Conservation (phyloP, 2,329 filamentous ascomycete species). For the Zymoseptoria pseudotritici region DNA sequence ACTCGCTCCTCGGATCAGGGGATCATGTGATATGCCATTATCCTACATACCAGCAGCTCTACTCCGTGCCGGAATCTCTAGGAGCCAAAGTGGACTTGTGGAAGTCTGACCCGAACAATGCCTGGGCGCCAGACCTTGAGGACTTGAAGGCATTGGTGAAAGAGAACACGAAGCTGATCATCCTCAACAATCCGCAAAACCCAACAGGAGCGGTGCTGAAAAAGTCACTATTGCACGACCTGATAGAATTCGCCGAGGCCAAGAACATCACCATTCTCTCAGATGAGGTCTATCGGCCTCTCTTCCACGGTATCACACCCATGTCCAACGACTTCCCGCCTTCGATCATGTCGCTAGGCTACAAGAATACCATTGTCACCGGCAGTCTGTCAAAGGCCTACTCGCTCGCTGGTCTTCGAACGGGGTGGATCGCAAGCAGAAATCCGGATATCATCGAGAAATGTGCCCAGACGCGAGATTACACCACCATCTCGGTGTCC, state of each 20-base stretch:
- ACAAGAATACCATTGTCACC: constrained; percentile 63
- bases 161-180: constrained; percentile 63
- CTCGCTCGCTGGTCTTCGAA: constrained; percentile 69
- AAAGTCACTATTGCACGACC: constrained; percentile 49
- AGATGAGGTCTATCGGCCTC: constrained; percentile 77
- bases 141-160: constrained; percentile 60
- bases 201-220: constrained; percentile 68
- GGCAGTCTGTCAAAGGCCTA: constrained; percentile 84
- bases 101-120: constrained; percentile 57
- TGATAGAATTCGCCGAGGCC: constrained; percentile 57
- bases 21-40: constrained; percentile 84
- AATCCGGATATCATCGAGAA: constrained; percentile 54
- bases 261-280: constrained; percentile 60
- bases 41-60: constrained; percentile 81
- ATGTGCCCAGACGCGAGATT: constrained; percentile 62
- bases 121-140: constrained; percentile 59
- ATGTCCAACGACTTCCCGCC: constrained; percentile 52
- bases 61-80: constrained; percentile 63
- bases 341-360: constrained; percentile 64
- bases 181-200: constrained; percentile 73
- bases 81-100: constrained; percentile 73
- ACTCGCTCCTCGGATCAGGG: constrained; percentile 61
- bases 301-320: constrained; percentile 64
- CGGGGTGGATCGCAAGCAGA: constrained; percentile 74
- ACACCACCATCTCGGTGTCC: constrained; percentile 82